Base-by-base conservation (phyloP, 1,139 yeast genomes). In the Saccharomycopsis hybrid region DNA sequence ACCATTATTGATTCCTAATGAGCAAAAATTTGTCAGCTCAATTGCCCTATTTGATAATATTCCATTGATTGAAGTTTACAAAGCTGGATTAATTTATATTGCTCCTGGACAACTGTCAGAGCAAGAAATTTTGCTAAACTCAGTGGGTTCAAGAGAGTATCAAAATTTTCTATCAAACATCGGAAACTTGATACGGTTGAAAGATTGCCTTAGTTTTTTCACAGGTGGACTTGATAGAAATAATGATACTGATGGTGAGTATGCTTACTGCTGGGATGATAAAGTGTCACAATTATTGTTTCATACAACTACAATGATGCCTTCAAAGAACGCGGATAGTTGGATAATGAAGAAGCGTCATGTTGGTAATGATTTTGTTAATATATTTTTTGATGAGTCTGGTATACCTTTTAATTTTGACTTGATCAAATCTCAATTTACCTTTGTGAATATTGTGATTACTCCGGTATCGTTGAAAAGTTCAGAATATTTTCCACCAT, bases 221-320 rank as follows among this genome's bases (percentile, higher is more conserved):
- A 79, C 82, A 35, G 96, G 95, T 25, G 96, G 96, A 0, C 69
- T 88, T 43, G 95, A 87, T 57, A 80, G 80, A 0, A 82, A 75
- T 50, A 74, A 73, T 55, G 82, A 82, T 56, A 62, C 72, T 30
- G 96, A 86, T 66, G 96, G 96, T 3, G 81, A 83, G 54, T 83
- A 69, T 60, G 87, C 95, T 0, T 69, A 84, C 51, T 78, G 79
- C 48, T 85, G 92, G 89, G 73, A 77, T 48, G 86, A 84, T 57
- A 80, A 82, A 60, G 77, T 79, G 35, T 73, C 80, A 1, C 96
- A 86, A 61, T 67, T 87, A 46, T 76, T 86, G 7, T 88, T 78
- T 65, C 96, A 88, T 62, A 76, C 86, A 2, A 81, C 89, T 1
- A 85, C 95, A 0, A 66, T 88, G 76, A 88, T 88, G 95, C 83